phyloP scores from a whole-genome alignment of 352 stramenopile genomes.

The Phytophthora macrochlamydospora region DNA sequence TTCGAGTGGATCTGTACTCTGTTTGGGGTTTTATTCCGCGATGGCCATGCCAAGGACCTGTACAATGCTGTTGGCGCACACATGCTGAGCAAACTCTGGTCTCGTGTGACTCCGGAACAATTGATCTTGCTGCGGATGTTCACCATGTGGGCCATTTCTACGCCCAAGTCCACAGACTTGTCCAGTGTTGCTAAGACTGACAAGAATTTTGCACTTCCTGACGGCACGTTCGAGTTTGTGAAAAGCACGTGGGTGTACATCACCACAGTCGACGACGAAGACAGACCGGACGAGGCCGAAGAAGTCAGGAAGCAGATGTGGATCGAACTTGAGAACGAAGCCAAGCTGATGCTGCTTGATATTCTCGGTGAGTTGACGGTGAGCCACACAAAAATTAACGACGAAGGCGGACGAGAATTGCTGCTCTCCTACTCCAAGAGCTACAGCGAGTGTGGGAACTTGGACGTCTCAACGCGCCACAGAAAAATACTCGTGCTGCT shows the following conservation, averaged over 20 bases:
- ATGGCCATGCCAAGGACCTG: slow-evolving; percentile 50
- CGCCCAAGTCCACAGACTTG: background rate
- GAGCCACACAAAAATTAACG: slow-evolving; percentile 9
- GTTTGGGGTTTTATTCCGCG: slow-evolving; percentile 65
- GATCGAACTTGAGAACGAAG: slow-evolving; percentile 76
- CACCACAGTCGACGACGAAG: slow-evolving; percentile 48
- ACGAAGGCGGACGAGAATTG: slow-evolving; percentile 23
- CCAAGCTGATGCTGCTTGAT: slow-evolving; percentile 77
- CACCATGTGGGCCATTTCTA: slow-evolving; percentile 54
- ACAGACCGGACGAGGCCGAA: slow-evolving; percentile 63
- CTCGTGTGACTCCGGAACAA: slow-evolving; percentile 80
- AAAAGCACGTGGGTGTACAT: slow-evolving; percentile 61
- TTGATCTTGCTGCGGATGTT: slow-evolving; percentile 83
- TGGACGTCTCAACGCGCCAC: slow-evolving; percentile 29
- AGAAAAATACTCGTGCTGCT: slow-evolving; percentile 14
- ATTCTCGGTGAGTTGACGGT: slow-evolving; percentile 66
- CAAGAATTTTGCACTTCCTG: slow-evolving; percentile 11
- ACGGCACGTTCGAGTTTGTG: slow-evolving; percentile 57
- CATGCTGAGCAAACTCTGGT: slow-evolving; percentile 82
- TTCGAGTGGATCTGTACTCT: slow-evolving; percentile 83
- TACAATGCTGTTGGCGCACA: slow-evolving; percentile 78
- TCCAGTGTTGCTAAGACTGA: slow-evolving; percentile 6
- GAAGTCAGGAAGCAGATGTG: slow-evolving; percentile 72
- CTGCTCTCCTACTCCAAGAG: slow-evolving; percentile 59
- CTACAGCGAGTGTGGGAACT: slow-evolving; percentile 64